These are phyloP conservation scores for Spathaspora jeffriesii DNA, from an alignment of 1,139 yeast species.

Conservation along the genomic window DNA sequence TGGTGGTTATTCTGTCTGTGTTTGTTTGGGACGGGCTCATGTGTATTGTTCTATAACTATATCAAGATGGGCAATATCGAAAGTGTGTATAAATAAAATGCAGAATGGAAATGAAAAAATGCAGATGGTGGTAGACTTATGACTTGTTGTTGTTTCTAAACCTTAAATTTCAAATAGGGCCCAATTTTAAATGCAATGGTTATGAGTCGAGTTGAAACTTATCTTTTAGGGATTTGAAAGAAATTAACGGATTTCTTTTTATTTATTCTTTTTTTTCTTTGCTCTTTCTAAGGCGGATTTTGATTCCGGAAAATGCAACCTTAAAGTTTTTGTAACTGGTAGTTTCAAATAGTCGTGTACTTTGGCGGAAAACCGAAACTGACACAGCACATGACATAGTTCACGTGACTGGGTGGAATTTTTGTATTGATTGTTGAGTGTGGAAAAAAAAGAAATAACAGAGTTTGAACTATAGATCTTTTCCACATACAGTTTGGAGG, in stretches of 20 bases:
- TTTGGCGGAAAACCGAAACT: background rate
- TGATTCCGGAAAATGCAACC: background rate
- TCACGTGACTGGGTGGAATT: background rate
- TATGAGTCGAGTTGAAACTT: background rate
- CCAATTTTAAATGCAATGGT: background rate
- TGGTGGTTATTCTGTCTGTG: background rate
- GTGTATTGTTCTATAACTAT: background rate
- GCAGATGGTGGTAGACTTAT: background rate
- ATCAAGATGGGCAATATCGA: background rate
- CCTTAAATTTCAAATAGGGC: background rate
- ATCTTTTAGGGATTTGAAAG: background rate
- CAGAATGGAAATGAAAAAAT: background rate
- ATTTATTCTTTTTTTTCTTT: conserved; percentile 1
- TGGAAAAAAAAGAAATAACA: background rate
- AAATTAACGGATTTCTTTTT: conserved; percentile 1
- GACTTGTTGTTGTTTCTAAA: no score
- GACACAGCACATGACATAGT: background rate
- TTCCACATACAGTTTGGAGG: no score
- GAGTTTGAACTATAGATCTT: background rate
- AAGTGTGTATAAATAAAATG: background rate
- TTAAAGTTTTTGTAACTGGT: background rate
- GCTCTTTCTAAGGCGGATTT: background rate
- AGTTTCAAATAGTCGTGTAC: background rate
- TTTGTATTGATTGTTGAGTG: background rate
- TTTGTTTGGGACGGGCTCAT: conserved; percentile 4